These are phyloP conservation scores for Dendryphion nanum DNA, from an alignment of 2,329 filamentous ascomycete species.

Conservation along the genomic window DNA sequence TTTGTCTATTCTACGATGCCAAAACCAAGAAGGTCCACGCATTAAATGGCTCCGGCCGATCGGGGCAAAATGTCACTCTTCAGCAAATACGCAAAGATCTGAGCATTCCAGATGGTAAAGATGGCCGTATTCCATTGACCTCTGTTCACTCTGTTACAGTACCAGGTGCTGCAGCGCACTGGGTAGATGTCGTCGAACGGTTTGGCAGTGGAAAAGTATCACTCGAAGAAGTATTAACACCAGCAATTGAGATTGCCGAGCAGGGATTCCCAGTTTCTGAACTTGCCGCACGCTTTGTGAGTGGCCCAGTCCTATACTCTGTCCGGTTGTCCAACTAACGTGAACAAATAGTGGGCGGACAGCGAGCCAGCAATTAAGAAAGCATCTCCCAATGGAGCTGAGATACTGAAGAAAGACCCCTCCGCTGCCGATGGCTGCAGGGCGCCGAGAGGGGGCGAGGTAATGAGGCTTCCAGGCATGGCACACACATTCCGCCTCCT, in stretches of 20 bases:
- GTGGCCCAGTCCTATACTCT: slow-evolving; percentile 36
- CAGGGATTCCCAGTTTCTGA: slow-evolving; percentile 89
- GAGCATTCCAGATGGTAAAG: slow-evolving; percentile 58
- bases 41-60: slow-evolving; percentile 90
- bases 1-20: slow-evolving; percentile 89
- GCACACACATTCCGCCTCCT: slow-evolving; percentile 79
- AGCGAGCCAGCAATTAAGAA: slow-evolving; percentile 63
- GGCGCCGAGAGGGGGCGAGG: slow-evolving; percentile 75
- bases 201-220: slow-evolving; percentile 86
- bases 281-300: slow-evolving; percentile 65
- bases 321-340: background rate
- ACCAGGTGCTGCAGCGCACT: slow-evolving; percentile 87
- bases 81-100: slow-evolving; percentile 70
- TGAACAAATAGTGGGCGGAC: slow-evolving; percentile 69
- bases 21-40: slow-evolving; percentile 77
- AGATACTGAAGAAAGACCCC: slow-evolving; percentile 81
- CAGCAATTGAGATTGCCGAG: slow-evolving; percentile 83
- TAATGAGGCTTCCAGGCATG: slow-evolving; percentile 82
- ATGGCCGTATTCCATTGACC: slow-evolving; percentile 65
- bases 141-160: slow-evolving; percentile 83
- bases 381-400: slow-evolving; percentile 81
- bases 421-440: slow-evolving; percentile 67
- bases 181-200: slow-evolving; percentile 82
- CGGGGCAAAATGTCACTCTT: slow-evolving; percentile 66
- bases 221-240: slow-evolving; percentile 73